A percentile compares a stretch with the other conserved stretches of the same genome.
Evolutionary conservation across 768 basidiomycete genomes (phyloP).

Genomic region (Boletellus ananas): DNA sequence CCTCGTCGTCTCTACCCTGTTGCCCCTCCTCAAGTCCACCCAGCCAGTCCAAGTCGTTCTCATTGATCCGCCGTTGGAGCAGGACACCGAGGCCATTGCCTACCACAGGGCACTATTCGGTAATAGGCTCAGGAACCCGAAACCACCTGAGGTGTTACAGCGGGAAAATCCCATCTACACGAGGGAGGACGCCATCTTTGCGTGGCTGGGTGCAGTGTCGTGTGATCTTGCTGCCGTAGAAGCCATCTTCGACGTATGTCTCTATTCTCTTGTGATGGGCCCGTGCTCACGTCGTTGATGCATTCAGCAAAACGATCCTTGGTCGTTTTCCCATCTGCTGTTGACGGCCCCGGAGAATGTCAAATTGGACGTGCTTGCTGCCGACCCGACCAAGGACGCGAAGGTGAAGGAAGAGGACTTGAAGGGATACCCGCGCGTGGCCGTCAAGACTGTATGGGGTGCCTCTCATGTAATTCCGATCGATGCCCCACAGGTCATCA

Average conservation of each 20-base stretch:
- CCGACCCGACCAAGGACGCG: background rate
- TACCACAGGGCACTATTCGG: too few species aligned
- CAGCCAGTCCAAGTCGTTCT: constrained; percentile 13
- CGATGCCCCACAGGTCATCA: constrained; percentile 13
- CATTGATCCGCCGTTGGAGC: constrained; percentile 18
- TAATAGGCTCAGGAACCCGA: too few species aligned
- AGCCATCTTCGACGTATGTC: constrained; percentile 12
- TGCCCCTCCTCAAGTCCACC: constrained; percentile 11
- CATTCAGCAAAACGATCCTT: too few species aligned
- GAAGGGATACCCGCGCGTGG: background rate
- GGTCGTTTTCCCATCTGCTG: too few species aligned
- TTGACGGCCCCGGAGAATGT: background rate
- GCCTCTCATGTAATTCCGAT: constrained; percentile 14
- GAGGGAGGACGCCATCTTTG: constrained; percentile 2
- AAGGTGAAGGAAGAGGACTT: background rate
- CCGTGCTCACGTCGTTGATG: background rate
- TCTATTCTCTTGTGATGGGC: background rate
- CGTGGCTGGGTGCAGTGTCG: background rate
- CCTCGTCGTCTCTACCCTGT: constrained; percentile 8
- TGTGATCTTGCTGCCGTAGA: constrained; percentile 9
- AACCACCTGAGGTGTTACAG: too few species aligned
- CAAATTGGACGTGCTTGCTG: background rate
- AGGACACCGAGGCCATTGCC: background rate
- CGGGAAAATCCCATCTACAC: too few species aligned
- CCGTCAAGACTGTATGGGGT: background rate